Evolutionary conservation across 148 eudicot species (phyloP), one percentile per base, ranked within the genome.

Genomic region (Cornus controversa): DNA sequence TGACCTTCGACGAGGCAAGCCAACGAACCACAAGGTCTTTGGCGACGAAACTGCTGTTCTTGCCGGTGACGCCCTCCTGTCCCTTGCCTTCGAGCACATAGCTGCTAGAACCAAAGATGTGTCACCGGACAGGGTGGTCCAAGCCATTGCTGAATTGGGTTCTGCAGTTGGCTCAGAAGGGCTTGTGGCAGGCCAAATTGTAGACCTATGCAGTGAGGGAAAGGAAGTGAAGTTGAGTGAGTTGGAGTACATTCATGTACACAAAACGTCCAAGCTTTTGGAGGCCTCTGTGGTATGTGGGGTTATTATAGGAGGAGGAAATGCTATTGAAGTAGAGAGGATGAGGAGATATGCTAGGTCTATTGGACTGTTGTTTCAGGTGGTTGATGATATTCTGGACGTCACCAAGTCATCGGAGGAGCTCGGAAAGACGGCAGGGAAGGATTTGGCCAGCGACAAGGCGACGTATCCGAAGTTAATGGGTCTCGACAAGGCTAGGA

Each of bases 381-480:
- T 85, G 78, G 84, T 85, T 72, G 87, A 81, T 69, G 87, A 84
- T 72, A 78, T 81, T 70, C 75, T 84, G 77, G 84, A 84, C 20
- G 79, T 77, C 45, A 80, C 86, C 5, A 70, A 80, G 71, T 65
- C 79, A n/a, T 65, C 84, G 20, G 84, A 80, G 67, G 77, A 79
- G 71, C 66, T 81, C 75, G 87, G 87, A 36, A 81, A 85, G 77
- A 85, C 82, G 31, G 84, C 87, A 0, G 84, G 84, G 4, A 83
- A 83, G 50, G 86, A 86, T 62, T 80, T 86, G 84, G 65, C 72
- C 0, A 78, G 42, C 18, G 80, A 80, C 42, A 86, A 81, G 78
- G 82, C 84, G 6, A 86, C 86, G 28, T 81, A 83, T 68, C 86
- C 89, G 29, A 80, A 84, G 80, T 76, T 86, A 10, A 83, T 86